Evolutionary conservation across 192 early-diverging fungal genomes (phyloP), one percentile per base, ranked within the genome.

Genomic region (Backusella liffmaniae): DNA sequence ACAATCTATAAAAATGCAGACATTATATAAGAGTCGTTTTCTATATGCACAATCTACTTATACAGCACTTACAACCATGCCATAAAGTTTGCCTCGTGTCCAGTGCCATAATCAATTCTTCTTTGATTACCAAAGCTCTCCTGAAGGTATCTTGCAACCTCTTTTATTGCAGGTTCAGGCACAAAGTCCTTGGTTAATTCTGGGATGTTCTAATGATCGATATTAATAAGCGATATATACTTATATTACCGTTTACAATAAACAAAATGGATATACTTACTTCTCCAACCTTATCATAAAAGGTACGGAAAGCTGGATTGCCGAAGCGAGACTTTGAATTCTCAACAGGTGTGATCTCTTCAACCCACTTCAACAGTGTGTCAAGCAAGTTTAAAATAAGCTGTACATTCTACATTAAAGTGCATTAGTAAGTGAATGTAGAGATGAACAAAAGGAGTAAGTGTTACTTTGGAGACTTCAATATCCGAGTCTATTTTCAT

Each of bases 51-150:
- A 32, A 32, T 32, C 3, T 32, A 32, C 32, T 32, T 32, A 26
- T 37, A 39, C 34, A 46, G 0, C 53, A 84, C 85, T 83, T 88
- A 90, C 72, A 99, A 84, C 80, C 94, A 97, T 7, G 90, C 90
- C 51, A 96, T 86, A 71, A 99, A 98, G 74, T 93, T 95, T 6
- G 93, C 91, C 85, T 99, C 97, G 74, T 99, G 97, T 9, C 97
- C 96, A 5, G 96, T 97, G 32, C 98, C 98, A 86, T 98, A 99
- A 85, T 99, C 98, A 72, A 98, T 96, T 73, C 98, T 90, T 73
- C 90, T 92, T 12, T 93, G 89, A 77, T 96, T 94, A 9, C 98
- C 98, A 88, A 95, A 98, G 76, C 88, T 87, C 80, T 96, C 90
- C 21, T 88, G 66, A 70, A 95, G 87, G 85, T 99, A 99, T 41